These are phyloP conservation scores for Mycena pura DNA, from an alignment of 768 basidiomycete genomes.

Conservation along the genomic window DNA sequence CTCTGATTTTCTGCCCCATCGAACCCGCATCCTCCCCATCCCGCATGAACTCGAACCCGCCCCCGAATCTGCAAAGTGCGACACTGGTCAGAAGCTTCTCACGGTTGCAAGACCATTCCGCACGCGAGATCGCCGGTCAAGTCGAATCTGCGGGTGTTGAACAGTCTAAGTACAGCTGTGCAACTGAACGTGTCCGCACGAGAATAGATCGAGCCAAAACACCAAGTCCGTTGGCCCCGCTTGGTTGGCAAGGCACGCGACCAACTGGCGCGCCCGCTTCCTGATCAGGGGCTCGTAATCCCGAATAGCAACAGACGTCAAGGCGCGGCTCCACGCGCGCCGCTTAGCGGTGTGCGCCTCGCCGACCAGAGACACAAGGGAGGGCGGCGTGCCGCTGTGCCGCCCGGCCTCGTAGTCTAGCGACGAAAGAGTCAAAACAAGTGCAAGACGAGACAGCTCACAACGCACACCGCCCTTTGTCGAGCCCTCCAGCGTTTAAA, in stretches of 20 bases:
- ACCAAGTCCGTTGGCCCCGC: slow-evolving; percentile 37
- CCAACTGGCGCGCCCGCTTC: slow-evolving; percentile 45
- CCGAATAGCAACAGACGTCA: slow-evolving; percentile 51
- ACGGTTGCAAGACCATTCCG: slow-evolving; percentile 24
- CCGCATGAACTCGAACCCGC: slow-evolving; percentile 37
- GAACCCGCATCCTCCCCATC: slow-evolving; percentile 50
- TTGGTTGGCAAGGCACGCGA: slow-evolving; percentile 40
- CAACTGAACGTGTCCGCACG: slow-evolving; percentile 32
- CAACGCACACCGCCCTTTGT: slow-evolving; percentile 22
- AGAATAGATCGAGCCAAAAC: slow-evolving; percentile 45
- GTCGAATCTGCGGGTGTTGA: slow-evolving; percentile 36
- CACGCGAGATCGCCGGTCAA: slow-evolving; percentile 47
- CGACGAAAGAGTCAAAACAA: not conserved
- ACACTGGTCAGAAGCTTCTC: not conserved
- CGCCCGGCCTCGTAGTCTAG: slow-evolving; percentile 9
- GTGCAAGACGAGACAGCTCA: not conserved
- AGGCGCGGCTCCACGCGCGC: slow-evolving; percentile 55
- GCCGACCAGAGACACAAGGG: slow-evolving; percentile 7
- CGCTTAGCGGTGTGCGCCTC: slow-evolving; percentile 47
- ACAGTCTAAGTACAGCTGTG: not conserved
- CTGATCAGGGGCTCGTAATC: slow-evolving; percentile 50
- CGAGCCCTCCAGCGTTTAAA: slow-evolving; percentile 9
- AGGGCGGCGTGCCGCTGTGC: not conserved
- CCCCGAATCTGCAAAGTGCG: slow-evolving; percentile 24
- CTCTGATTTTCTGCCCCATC: slow-evolving; percentile 50